phyloP scores from a whole-genome alignment of 352 stramenopile genomes.

The Globisporangium cylindrosporum region DNA sequence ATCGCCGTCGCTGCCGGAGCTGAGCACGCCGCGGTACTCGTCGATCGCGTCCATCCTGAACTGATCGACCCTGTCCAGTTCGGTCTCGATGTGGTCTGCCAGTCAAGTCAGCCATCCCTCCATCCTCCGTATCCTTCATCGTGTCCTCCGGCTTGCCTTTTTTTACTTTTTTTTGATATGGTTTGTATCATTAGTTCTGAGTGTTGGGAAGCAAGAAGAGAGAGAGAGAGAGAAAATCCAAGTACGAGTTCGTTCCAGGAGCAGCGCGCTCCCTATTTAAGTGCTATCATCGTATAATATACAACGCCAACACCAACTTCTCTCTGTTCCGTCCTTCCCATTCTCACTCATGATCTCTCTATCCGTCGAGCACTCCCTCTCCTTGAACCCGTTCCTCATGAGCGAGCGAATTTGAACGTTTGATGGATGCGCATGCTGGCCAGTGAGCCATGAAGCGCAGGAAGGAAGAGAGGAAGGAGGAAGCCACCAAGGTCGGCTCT shows the following conservation, averaged over 20 bases:
- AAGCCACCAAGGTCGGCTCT: too few species aligned
- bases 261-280: conserved; percentile 17
- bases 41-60: conserved; percentile 60
- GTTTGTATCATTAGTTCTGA: conserved; percentile 10
- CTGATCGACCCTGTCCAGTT: conserved; percentile 9
- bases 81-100: conserved; percentile 9
- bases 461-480: too few species aligned
- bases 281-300: conserved; percentile 15
- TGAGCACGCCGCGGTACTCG: conserved; percentile 18
- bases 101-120: neutral
- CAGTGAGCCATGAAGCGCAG: too few species aligned
- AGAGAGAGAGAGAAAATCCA: conserved; percentile 3
- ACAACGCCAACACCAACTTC: conserved; percentile 1
- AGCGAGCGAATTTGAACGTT: too few species aligned
- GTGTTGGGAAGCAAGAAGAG: neutral
- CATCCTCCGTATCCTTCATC: neutral
- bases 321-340: neutral
- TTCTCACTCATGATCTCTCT: too few species aligned
- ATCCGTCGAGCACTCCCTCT: too few species aligned
- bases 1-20: conserved; percentile 17
- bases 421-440: too few species aligned
- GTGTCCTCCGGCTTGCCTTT: neutral
- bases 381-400: too few species aligned
- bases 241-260: conserved; percentile 9
- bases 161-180: conserved; percentile 13